phyloP scores from a whole-genome alignment of 768 basidiomycete genomes.

The Ephemerocybe angulata region DNA sequence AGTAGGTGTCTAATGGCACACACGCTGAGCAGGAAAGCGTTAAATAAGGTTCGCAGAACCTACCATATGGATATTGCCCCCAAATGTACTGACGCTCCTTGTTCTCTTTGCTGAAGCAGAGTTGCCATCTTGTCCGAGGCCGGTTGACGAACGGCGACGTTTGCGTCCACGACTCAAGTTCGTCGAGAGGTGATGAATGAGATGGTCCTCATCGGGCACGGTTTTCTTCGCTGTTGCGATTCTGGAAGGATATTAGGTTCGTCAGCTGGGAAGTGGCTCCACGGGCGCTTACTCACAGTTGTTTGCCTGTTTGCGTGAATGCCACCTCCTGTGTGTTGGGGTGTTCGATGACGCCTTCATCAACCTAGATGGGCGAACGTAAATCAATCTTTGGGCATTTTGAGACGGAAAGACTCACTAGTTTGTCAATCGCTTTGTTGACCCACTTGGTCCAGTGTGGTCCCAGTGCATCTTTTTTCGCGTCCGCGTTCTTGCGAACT shows the following conservation, averaged over 20 bases:
- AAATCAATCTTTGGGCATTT: neutral
- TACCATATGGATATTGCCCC: neutral
- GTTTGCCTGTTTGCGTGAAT: constrained; percentile 4
- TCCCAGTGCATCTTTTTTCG: constrained; percentile 2
- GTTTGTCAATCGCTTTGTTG: constrained; percentile 7
- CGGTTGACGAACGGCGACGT: constrained; percentile 1
- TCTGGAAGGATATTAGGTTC: neutral
- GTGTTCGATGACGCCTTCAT: constrained; percentile 7
- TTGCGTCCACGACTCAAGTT: constrained; percentile 1
- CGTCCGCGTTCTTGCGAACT: constrained; percentile 10
- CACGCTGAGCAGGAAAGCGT: neutral
- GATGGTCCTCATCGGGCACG: neutral
- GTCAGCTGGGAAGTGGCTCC: neutral
- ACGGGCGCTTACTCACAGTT: neutral
- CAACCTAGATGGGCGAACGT: neutral
- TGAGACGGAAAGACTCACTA: neutral
- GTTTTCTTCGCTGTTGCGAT: neutral
- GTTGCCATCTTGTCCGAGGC: neutral
- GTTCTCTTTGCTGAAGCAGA: constrained; percentile 7
- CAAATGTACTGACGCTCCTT: neutral
- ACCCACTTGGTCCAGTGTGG: constrained; percentile 7
- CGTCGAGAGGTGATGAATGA: neutral
- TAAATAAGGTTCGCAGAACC: neutral
- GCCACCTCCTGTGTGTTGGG: constrained; percentile 2
- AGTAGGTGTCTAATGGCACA: neutral